Conservation (phyloP, 2,329 filamentous ascomycete genomes). For the Allantophomopsis lycopodina region DNA sequence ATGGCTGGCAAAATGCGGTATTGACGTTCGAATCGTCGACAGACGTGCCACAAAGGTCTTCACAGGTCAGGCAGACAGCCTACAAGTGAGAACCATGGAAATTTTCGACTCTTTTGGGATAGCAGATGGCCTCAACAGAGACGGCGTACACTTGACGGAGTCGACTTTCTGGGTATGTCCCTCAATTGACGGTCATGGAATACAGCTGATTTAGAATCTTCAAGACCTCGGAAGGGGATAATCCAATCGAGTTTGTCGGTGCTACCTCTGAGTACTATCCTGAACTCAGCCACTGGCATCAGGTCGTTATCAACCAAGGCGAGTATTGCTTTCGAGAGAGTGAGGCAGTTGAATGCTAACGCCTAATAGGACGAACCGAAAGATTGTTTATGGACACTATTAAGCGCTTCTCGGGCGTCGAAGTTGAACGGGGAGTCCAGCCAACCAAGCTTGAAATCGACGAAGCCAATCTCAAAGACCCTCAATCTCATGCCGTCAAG, state of each 20-base stretch:
- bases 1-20: conserved; percentile 32
- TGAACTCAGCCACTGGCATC: conserved; percentile 46
- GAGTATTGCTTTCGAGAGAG: not conserved
- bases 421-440: conserved; percentile 45
- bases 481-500: conserved; percentile 43
- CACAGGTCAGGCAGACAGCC: conserved; percentile 31
- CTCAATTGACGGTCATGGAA: not conserved
- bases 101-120: conserved; percentile 64
- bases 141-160: conserved; percentile 57
- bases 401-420: conserved; percentile 35
- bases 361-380: conserved; percentile 37
- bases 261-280: conserved; percentile 48
- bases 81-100: conserved; percentile 54
- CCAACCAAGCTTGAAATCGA: conserved; percentile 41
- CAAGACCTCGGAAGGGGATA: conserved; percentile 48
- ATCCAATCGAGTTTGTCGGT: conserved; percentile 40
- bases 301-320: conserved; percentile 58
- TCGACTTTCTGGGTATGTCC: conserved; percentile 19
- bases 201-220: conserved; percentile 12
- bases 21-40: conserved; percentile 33
- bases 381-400: conserved; percentile 51
- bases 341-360: not conserved
- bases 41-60: conserved; percentile 21
- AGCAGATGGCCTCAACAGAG: conserved; percentile 47
- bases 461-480: conserved; percentile 30